Evolutionary conservation across 306 rosid genomes (phyloP).

Genomic region (Carpinus fangiana): DNA sequence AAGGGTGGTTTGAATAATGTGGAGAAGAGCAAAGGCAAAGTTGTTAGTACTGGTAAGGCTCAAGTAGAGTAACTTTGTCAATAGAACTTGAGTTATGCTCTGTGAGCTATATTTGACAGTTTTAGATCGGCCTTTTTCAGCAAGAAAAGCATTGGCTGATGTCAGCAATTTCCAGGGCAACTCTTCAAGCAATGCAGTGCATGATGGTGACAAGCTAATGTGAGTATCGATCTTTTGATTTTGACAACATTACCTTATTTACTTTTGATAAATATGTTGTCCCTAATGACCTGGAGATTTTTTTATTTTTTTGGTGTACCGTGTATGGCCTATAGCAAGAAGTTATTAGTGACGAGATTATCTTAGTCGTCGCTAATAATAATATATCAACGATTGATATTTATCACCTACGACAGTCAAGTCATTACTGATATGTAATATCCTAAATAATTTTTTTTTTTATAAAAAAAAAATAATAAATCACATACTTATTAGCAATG

Average conservation of each 20-base stretch:
- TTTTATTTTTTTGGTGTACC: not conserved
- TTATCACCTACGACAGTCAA: no score
- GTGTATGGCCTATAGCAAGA: not conserved
- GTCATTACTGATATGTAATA: no score
- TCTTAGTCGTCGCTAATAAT: no score
- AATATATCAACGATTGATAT: no score
- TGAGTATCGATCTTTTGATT: constrained; percentile 47
- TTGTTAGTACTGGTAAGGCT: constrained; percentile 51
- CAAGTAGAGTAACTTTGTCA: not conserved
- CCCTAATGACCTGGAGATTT: not conserved
- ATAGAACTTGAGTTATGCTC: constrained; percentile 1
- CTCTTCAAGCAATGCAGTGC: constrained; percentile 35
- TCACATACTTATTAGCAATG: no score
- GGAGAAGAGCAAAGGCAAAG: constrained; percentile 48
- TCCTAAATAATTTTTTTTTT: no score
- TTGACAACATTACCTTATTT: not conserved
- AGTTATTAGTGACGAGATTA: no score
- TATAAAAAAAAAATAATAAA: no score
- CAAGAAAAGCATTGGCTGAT: constrained; percentile 73
- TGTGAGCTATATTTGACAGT: not conserved
- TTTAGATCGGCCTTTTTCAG: constrained; percentile 34
- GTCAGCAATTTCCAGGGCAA: constrained; percentile 61
- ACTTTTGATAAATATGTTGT: not conserved
- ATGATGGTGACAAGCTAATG: constrained; percentile 50
- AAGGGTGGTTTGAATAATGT: constrained; percentile 48